phyloP scores from a whole-genome alignment of 1,139 yeast species.

The Arxiozyma slooffiae region DNA sequence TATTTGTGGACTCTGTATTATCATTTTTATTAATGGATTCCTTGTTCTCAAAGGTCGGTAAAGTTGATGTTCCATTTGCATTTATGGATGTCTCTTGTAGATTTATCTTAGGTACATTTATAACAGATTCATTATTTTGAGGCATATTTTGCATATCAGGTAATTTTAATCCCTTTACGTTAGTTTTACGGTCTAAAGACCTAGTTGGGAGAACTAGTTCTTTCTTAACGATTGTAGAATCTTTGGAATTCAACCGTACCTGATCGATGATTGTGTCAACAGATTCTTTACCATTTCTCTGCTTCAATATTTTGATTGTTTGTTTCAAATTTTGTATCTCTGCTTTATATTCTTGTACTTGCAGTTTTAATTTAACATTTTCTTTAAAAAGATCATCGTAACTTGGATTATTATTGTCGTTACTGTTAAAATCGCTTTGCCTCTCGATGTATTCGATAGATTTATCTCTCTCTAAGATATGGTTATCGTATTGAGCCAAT shows the following conservation, averaged over 20 bases:
- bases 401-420: slow-evolving; percentile 12
- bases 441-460: slow-evolving; percentile 22
- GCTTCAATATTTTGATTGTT: slow-evolving; percentile 14
- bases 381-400: slow-evolving; percentile 29
- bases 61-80: not conserved
- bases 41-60: not conserved
- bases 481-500: slow-evolving; percentile 24
- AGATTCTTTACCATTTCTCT: slow-evolving; percentile 1
- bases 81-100: not conserved
- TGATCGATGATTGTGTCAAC: slow-evolving; percentile 11
- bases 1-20: not conserved
- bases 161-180: slow-evolving; percentile 12
- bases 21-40: not conserved
- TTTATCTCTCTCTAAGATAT: slow-evolving; percentile 21
- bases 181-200: slow-evolving; percentile 23
- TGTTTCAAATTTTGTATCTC: slow-evolving; percentile 21
- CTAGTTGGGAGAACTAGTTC: slow-evolving; percentile 24
- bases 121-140: not conserved
- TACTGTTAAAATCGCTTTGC: slow-evolving; percentile 5
- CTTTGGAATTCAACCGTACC: not conserved
- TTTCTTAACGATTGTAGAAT: slow-evolving; percentile 5
- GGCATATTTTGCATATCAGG: not conserved
- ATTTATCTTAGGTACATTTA: not conserved
- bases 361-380: slow-evolving; percentile 22
- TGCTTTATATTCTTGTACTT: slow-evolving; percentile 19